Percentiles rank a stretch among this genome's conserved stretches.
These are phyloP conservation scores for Rubia tinctorum DNA, from an alignment of 305 asterid species.

Conservation along the genomic window DNA sequence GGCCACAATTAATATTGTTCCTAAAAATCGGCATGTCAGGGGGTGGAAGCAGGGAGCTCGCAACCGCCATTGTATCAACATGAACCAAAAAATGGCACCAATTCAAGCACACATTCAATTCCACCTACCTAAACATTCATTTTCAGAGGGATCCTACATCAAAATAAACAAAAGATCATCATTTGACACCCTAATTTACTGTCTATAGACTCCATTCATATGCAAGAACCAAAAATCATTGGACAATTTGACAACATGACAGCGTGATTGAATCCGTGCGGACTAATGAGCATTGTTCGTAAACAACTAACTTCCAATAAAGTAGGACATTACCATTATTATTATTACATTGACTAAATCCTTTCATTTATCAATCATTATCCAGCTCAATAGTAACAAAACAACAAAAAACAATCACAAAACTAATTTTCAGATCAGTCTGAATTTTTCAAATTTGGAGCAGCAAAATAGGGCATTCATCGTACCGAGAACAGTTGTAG, in stretches of 20 bases:
- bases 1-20: conserved; percentile 21
- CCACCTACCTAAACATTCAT: conserved; percentile 13
- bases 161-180: neutral
- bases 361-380: neutral
- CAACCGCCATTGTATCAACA: conserved; percentile 33
- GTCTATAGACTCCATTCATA: neutral
- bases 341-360: conserved; percentile 2
- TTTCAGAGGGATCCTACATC: neutral
- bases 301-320: neutral
- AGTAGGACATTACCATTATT: neutral
- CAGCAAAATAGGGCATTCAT: neutral
- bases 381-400: neutral
- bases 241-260: neutral
- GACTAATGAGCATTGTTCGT: neutral
- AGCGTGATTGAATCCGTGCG: neutral
- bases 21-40: conserved; percentile 20
- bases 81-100: conserved; percentile 18
- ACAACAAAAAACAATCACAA: neutral
- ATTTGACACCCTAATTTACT: neutral
- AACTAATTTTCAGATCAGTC: neutral
- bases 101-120: conserved; percentile 14
- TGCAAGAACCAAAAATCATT: conserved; percentile 9
- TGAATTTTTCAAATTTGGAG: neutral
- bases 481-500: conserved; percentile 2
- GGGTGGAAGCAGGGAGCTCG: conserved; percentile 33